phyloP scores from a whole-genome alignment of 169 alveolate genomes.

The Miamiensis avidus region DNA sequence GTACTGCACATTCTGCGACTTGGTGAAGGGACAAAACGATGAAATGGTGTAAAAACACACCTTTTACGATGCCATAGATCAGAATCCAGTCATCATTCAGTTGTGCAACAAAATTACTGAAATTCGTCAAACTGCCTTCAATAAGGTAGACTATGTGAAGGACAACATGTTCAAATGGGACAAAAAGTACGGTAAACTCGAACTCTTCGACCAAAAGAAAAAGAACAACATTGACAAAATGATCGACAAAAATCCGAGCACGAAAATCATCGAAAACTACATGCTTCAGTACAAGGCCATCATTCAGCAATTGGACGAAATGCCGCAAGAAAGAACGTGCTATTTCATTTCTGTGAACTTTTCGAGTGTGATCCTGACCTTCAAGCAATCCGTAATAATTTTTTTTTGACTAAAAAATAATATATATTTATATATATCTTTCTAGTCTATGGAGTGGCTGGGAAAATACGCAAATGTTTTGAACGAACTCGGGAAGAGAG shows the following conservation, averaged over 20 bases:
- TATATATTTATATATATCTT: no score
- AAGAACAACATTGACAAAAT: conserved; percentile 54
- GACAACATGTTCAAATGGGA: conserved; percentile 43
- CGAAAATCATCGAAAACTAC: conserved; percentile 35
- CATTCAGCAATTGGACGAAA: conserved; percentile 34
- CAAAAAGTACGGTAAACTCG: conserved; percentile 22
- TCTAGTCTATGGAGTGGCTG: conserved; percentile 44
- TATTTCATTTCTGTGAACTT: conserved; percentile 41
- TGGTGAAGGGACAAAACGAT: conserved; percentile 46
- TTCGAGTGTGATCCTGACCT: conserved; percentile 32
- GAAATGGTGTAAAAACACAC: conserved; percentile 53
- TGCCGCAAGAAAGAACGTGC: conserved; percentile 43
- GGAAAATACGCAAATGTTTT: conserved; percentile 65
- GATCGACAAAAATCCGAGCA: conserved; percentile 41
- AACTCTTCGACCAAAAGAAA: conserved; percentile 63
- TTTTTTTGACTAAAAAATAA: no score
- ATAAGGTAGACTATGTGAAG: conserved; percentile 42
- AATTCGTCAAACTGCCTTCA: conserved; percentile 35
- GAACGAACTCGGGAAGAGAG: conserved; percentile 67
- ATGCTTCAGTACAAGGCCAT: conserved; percentile 40
- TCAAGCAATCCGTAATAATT: conserved; percentile 22
- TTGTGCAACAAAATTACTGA: conserved; percentile 37
- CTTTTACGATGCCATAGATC: conserved; percentile 55
- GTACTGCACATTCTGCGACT: conserved; percentile 71
- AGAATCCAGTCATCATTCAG: conserved; percentile 52